These are phyloP conservation scores for Geotrichum cucujoidarum DNA, from an alignment of 1,139 yeast species.

Conservation along the genomic window DNA sequence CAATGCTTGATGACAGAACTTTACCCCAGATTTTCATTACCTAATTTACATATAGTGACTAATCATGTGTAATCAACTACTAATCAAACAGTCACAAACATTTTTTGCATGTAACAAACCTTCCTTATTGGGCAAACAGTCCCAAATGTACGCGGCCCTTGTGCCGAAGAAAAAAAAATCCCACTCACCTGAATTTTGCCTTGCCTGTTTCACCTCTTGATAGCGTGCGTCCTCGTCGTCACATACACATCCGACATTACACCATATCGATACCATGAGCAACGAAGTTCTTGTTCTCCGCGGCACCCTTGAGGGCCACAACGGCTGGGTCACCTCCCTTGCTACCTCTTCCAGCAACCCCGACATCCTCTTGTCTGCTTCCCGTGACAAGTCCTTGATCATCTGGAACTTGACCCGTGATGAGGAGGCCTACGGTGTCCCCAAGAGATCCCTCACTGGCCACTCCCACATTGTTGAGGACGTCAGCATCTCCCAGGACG, in stretches of 20 bases:
- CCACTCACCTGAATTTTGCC: neutral
- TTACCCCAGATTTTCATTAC: too few relatives aligned
- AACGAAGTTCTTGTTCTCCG: conserved; percentile 96
- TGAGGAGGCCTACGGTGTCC: conserved; percentile 95
- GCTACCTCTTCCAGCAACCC: conserved; percentile 99
- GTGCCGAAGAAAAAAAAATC: conserved; percentile 1
- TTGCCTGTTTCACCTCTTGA: conserved; percentile 1
- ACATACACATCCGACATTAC: conserved; percentile 5
- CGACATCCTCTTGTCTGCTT: conserved; percentile 95
- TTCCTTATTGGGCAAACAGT: neutral
- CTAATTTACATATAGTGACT: too few relatives aligned
- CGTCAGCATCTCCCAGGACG: conserved; percentile 96
- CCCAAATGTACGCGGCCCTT: neutral
- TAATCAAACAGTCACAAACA: too few relatives aligned
- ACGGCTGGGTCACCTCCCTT: conserved; percentile 90
- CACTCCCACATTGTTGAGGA: conserved; percentile 99
- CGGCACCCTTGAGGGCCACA: conserved; percentile 89
- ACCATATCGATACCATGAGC: conserved; percentile 26
- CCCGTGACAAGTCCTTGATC: conserved; percentile 98
- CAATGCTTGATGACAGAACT: too few relatives aligned
- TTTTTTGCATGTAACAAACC: too few relatives aligned
- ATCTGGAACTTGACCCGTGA: conserved; percentile 99
- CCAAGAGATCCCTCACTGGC: conserved; percentile 95
- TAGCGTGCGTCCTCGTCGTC: conserved; percentile 14
- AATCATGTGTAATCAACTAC: too few relatives aligned